Base-by-base conservation (phyloP, 345 rosid species). In the Cardamine resedifolia region DNA sequence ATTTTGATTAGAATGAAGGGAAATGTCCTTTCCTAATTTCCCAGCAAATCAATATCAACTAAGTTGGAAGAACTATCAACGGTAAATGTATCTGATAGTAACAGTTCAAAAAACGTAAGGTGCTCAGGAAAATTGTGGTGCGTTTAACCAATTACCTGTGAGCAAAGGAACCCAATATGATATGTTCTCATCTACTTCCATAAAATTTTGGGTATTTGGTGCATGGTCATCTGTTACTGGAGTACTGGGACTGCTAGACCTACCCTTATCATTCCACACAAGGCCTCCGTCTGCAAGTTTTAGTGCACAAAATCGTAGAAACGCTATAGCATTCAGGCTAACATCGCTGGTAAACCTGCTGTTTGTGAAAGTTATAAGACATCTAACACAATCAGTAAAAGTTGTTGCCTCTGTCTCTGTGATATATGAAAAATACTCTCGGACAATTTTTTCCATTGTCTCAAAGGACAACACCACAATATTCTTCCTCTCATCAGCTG, bases 241-340 rank as follows among this genome's bases (percentile, higher is more conserved):
- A 62, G 38, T 69, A 57, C 51, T 10, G 20, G 85, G 74, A 63
- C 76, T 81, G 81, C 80, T 83, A 70, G 58, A 77, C 75, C 60
- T 64, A 64, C 79, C 82, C 79, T 80, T 86, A 65, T 84, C 87
- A 60, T 81, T 80, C 81, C 90, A 83, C 52, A 83, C 84, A 77
- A 90, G 90, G 48, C 96, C 97, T 44, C 89, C 98, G 8, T 89
- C 96, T 50, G 97, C 97, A 72, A 93, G 94, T 77, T 93, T 93
- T 68, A 90, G 82, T 52, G 97, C 97, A 83, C 97, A 93, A 77
- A 89, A 90, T 55, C 96, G 92, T 66, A 93, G 92, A 85, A 93
- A 89, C 51, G 97, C 96, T 64, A 93, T 90, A 34, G 98, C 97
- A 85, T 94, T 89, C 79, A 91, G 90, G 85, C 96, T 87, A 51